These are phyloP conservation scores for Epichloe festucae DNA, from an alignment of 2,329 filamentous ascomycete species.

Conservation along the genomic window DNA sequence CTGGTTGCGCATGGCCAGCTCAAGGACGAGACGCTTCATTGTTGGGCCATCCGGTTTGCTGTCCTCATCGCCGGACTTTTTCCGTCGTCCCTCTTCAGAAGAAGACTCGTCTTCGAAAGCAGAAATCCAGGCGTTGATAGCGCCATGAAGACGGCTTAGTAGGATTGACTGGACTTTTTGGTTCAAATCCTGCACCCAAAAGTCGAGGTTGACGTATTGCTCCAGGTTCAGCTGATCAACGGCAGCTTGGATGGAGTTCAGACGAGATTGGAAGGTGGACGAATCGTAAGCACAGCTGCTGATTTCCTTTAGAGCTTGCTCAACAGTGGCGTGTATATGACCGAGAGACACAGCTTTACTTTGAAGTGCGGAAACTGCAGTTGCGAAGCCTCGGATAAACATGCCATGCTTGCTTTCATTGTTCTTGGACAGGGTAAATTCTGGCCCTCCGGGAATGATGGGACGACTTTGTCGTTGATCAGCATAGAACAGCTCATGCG, in stretches of 20 bases:
- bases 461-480: constrained; percentile 32
- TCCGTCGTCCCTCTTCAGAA: constrained; percentile 39
- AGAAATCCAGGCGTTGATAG: constrained; percentile 76
- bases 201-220: constrained; percentile 83
- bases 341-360: constrained; percentile 70
- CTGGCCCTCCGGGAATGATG: constrained; percentile 23
- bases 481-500: constrained; percentile 72
- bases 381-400: constrained; percentile 88
- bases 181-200: constrained; percentile 85
- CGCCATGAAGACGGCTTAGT: constrained; percentile 67
- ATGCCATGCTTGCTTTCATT: constrained; percentile 89
- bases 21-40: constrained; percentile 66
- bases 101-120: constrained; percentile 58
- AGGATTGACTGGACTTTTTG: constrained; percentile 69
- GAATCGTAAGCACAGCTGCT: constrained; percentile 73
- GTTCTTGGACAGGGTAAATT: constrained; percentile 35
- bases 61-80: constrained; percentile 33
- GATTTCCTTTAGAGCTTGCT: constrained; percentile 73
- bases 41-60: constrained; percentile 42
- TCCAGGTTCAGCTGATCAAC: constrained; percentile 96
- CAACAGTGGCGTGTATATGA: constrained; percentile 65
- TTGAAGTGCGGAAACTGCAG: constrained; percentile 76
- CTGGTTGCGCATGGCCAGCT: constrained; percentile 96
- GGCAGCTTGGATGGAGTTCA: constrained; percentile 78
- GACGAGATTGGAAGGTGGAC: constrained; percentile 62